Percentiles rank a stretch among this genome's conserved stretches.
Conservation (phyloP, 345 rosid species). For the Linum usitatissimum region DNA sequence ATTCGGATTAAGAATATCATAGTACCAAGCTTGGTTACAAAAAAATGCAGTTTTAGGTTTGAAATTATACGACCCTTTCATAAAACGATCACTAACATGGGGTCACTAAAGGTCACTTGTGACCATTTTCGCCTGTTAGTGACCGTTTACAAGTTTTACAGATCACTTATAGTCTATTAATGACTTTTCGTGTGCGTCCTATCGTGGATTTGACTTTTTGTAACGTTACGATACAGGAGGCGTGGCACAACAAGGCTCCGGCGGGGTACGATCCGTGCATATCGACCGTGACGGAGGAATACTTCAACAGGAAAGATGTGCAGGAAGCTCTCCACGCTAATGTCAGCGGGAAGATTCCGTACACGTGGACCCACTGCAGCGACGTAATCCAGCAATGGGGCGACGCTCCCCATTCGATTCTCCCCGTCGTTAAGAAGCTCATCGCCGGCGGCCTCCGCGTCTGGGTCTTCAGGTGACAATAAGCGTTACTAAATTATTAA, state of each 20-base stretch:
- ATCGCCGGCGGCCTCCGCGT: conserved; percentile 56
- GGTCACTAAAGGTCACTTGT: too few species aligned
- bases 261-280: conserved; percentile 73
- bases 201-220: too few species aligned
- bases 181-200: too few species aligned
- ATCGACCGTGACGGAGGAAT: conserved; percentile 34
- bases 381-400: conserved; percentile 32
- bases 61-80: too few species aligned
- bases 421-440: conserved; percentile 58
- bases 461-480: conserved; percentile 60
- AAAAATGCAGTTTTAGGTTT: too few species aligned
- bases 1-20: too few species aligned
- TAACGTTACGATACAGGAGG: conserved; percentile 19
- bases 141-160: too few species aligned
- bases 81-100: too few species aligned
- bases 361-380: conserved; percentile 82
- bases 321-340: conserved; percentile 73
- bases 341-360: conserved; percentile 39
- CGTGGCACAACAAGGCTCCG: conserved; percentile 42
- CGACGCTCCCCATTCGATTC: conserved; percentile 57
- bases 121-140: too few species aligned
- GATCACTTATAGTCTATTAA: too few species aligned
- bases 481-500: too few species aligned
- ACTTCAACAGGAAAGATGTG: conserved; percentile 65
- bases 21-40: too few species aligned